Base-by-base conservation (phyloP, 768 basidiomycete genomes). In the Lactarius akahatsu region DNA sequence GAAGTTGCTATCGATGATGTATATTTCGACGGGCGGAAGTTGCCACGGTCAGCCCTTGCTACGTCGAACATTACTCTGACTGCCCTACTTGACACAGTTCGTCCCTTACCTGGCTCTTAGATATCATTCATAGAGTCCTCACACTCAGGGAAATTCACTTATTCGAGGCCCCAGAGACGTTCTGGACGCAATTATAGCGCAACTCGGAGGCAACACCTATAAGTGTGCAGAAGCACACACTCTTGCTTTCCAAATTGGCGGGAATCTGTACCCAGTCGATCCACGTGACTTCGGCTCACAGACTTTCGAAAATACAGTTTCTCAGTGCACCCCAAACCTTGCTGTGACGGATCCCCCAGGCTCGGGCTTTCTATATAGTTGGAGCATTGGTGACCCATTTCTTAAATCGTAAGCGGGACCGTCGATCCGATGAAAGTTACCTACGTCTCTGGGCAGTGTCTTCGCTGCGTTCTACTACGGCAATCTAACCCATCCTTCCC, bases 381-480 rank as follows among this genome's bases (percentile, higher is more conserved):
- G 91, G 90, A 91, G 85, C 76, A 76, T 92, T 36, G 91, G 91
- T 2, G 83, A 82, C 69, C 90, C 91, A 1, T 92, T 92, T 70
- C 71, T 92, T 65, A 91, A 91, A 73, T 82, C 88, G 89, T 91
- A 67, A 55, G 84, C 47, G 54, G 41, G 45, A 38, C 28, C 52
- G 30, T 61, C 43, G 57, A 10, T 57, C 26, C 13, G 59, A 57
- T 28, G 40, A n/a, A 16, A 28, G 47, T 59, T 20, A 18, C 52
- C 62, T 23, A 69, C 59, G 28, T 28, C 41, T 41, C 63, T 62
- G 16, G 38, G 30, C 69, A 90, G 91, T 16, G 87, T 86, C 8
- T 71, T 91, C 20, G 81, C 85, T 13, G 77, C 89, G 26, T 92
- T 85, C 73, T 83, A 91, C 74, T 91, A 85, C 72, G 91, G 91